These are phyloP conservation scores for Xylariaceae sp. DNA, from an alignment of 2,329 filamentous ascomycete species.

Conservation along the genomic window DNA sequence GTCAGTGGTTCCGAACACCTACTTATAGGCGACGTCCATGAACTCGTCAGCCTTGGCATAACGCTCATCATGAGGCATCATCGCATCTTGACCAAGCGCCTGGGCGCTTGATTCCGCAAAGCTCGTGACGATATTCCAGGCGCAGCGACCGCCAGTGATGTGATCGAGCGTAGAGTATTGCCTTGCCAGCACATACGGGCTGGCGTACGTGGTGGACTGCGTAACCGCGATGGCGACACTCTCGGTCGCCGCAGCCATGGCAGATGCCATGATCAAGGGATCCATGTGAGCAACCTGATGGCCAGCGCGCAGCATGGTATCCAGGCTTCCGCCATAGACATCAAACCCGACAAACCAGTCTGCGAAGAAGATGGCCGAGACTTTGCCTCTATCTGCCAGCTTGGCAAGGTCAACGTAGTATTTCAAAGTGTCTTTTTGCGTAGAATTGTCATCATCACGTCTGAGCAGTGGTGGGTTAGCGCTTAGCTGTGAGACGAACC, in stretches of 20 bases:
- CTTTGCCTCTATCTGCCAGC: slow-evolving; percentile 3
- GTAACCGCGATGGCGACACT: slow-evolving; percentile 58
- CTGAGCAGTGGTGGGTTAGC: too few species aligned
- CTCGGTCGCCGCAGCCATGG: slow-evolving; percentile 59
- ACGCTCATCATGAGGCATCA: slow-evolving; percentile 55
- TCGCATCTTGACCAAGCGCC: slow-evolving; percentile 52
- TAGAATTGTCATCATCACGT: slow-evolving; percentile 3
- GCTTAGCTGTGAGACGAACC: too few species aligned
- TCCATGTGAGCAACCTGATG: slow-evolving; percentile 7
- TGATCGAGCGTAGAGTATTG: slow-evolving; percentile 58
- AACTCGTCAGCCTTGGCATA: slow-evolving; percentile 59
- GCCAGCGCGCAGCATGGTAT: background rate
- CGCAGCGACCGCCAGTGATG: slow-evolving; percentile 53
- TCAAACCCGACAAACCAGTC: slow-evolving; percentile 6
- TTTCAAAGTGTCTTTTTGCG: slow-evolving; percentile 4
- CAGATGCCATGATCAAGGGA: slow-evolving; percentile 37
- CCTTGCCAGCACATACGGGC: slow-evolving; percentile 56
- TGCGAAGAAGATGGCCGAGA: slow-evolving; percentile 7
- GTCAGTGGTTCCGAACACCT: background rate
- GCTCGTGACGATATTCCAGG: slow-evolving; percentile 57
- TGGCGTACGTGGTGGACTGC: slow-evolving; percentile 55
- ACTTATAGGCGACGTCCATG: slow-evolving; percentile 38
- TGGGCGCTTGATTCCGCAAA: background rate
- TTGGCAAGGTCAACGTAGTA: slow-evolving; percentile 6
- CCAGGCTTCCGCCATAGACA: slow-evolving; percentile 6